A percentile compares a stretch with the other conserved stretches of the same genome.
Conservation (phyloP, 257 asterid genomes). For the Gentiana dahurica region DNA sequence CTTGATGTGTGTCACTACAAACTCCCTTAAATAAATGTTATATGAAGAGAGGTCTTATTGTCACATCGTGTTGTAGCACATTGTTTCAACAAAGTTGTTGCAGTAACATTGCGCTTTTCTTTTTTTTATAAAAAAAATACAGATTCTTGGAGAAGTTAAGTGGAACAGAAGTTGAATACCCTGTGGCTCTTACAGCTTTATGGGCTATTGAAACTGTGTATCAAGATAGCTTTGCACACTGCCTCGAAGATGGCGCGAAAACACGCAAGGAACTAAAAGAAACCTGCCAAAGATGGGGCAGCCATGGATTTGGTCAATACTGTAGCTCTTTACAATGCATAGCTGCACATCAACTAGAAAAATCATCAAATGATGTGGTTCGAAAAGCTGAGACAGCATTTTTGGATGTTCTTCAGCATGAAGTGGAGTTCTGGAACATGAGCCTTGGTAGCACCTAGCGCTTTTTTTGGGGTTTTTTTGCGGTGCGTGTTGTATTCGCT, state of each 20-base stretch:
- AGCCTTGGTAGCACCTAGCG: slow-evolving; percentile 24
- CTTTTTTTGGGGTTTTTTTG: no score
- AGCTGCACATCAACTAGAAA: slow-evolving; percentile 38
- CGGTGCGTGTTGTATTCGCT: no score
- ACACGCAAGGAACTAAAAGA: slow-evolving; percentile 57
- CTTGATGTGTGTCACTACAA: no score
- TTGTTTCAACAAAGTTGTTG: background rate
- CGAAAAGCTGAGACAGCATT: slow-evolving; percentile 51
- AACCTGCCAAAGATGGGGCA: slow-evolving; percentile 77
- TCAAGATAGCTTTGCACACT: slow-evolving; percentile 81
- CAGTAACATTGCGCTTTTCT: background rate
- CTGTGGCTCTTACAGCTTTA: slow-evolving; percentile 52
- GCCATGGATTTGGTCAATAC: slow-evolving; percentile 38
- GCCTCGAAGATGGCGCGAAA: slow-evolving; percentile 48
- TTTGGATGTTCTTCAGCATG: slow-evolving; percentile 45
- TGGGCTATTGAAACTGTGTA: slow-evolving; percentile 82
- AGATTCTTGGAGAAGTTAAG: slow-evolving; percentile 57
- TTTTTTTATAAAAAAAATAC: slow-evolving; percentile 1
- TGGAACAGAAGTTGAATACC: slow-evolving; percentile 54
- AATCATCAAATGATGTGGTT: slow-evolving; percentile 33
- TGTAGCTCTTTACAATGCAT: slow-evolving; percentile 42
- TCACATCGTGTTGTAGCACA: background rate
- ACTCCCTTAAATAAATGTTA: no score
- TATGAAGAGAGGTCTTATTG: no score
- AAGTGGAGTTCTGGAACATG: slow-evolving; percentile 82